Percentiles rank a stretch among this genome's conserved stretches.
phyloP scores from a whole-genome alignment of 208 protist species.

The Histomonas meleagridis region DNA sequence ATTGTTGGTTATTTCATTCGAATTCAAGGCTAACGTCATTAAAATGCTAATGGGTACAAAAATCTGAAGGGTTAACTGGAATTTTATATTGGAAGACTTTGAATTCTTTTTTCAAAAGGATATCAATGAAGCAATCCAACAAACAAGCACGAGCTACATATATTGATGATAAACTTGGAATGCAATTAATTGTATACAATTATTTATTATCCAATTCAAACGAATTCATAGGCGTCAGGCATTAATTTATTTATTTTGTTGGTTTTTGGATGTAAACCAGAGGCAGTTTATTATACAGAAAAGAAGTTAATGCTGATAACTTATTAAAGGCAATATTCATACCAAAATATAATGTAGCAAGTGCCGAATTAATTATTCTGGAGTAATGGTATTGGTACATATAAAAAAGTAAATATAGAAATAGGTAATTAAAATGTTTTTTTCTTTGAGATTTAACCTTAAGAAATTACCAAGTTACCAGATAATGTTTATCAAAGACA shows the following conservation, averaged over 20 bases:
- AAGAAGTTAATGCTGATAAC: conserved; percentile 59
- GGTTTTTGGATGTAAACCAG: conserved; percentile 68
- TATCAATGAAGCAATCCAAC: neutral
- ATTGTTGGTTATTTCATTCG: conserved; percentile 61
- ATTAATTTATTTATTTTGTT: conserved; percentile 58
- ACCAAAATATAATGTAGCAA: conserved; percentile 67
- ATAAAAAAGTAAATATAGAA: conserved; percentile 70
- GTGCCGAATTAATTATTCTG: conserved; percentile 68
- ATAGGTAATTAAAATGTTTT: conserved; percentile 65
- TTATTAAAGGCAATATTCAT: conserved; percentile 66
- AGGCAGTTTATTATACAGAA: conserved; percentile 62
- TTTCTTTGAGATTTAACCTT: conserved; percentile 56
- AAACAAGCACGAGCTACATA: neutral
- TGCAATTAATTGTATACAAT: neutral
- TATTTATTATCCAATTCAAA: conserved; percentile 68
- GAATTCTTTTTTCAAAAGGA: neutral
- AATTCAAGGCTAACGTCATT: conserved; percentile 37
- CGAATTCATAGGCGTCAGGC: conserved; percentile 73
- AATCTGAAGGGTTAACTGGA: neutral
- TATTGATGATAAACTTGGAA: neutral
- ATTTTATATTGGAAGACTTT: neutral
- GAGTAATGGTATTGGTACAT: conserved; percentile 64
- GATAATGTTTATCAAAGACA: neutral
- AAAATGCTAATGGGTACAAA: neutral
- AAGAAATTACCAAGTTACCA: conserved; percentile 45